Base-by-base conservation (phyloP, 83 land plant genomes). In the Picea mariana region DNA sequence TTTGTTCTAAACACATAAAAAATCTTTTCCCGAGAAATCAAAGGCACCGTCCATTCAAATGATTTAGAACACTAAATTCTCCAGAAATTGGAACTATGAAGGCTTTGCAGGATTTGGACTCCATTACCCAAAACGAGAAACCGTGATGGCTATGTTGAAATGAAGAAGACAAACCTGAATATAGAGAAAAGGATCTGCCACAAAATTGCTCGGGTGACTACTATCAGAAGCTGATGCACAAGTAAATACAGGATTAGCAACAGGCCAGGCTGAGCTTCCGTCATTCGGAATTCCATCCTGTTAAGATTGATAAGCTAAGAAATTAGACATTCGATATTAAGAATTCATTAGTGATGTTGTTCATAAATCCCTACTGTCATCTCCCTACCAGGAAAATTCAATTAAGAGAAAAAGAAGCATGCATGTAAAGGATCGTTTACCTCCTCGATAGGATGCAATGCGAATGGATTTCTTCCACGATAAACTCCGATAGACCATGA, bases 101-200 rank as follows among this genome's bases (percentile, higher is more conserved):
- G 20, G 15, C 77, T 47, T 42, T 20, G 15, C 8, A 20, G 9
- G 2, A 71, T 71, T 38, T 40, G 11, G 21, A 71, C 42, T 34
- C 7, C 75, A 71, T 16, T 20, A 55, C 58, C 58, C 15, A 11
- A 55, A 55, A 55, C 58, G 58, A 55, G 15, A 55, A 55, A 55
- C 58, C 12, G 12, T 2, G 58, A 55, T 12, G 3, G 58, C 58
- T 11, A 12, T 55, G 58, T 55, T 55, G 58, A 55, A 11, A 67
- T 42, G n/a, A 62, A 80, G 42, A 68, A 67, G 44, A 40, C 61
- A 44, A 64, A 93, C 99, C 92, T 90, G 86, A 71, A 91, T 83
- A 75, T 81, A 92, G n/a, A 97, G 93, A 72, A 97, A 97, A 24
- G 99, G 99, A 71, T 96, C 99, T 81, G 99, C 99, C 62, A 96